A percentile compares a stretch with the other conserved stretches of the same genome.
Evolutionary conservation across 306 rosid genomes (phyloP).

Genomic region (Cajanus cajan): DNA sequence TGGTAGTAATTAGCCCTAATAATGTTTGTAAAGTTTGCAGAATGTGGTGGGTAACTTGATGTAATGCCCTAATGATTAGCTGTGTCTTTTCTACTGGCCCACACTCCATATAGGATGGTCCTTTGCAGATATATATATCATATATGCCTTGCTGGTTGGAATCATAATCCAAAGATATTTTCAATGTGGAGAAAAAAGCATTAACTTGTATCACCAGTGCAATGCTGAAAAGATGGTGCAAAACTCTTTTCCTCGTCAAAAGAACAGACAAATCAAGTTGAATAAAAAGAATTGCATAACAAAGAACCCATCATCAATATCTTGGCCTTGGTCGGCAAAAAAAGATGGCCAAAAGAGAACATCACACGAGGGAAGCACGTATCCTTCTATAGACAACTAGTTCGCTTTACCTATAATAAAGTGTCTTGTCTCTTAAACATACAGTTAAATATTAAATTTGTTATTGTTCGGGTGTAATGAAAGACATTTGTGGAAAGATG

Average conservation of each 20-base stretch:
- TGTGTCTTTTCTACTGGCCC: constrained; percentile 6
- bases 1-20: not conserved
- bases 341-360: not conserved
- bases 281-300: not conserved
- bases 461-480: too few relatives aligned
- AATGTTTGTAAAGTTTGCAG: not conserved
- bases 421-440: too few relatives aligned
- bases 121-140: not conserved
- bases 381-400: not conserved
- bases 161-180: not conserved
- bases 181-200: not conserved
- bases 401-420: not conserved
- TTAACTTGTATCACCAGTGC: not conserved
- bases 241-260: not conserved
- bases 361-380: not conserved
- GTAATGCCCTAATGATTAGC: not conserved
- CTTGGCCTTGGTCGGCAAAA: not conserved
- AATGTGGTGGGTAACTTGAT: not conserved
- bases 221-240: not conserved
- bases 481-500: too few relatives aligned
- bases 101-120: constrained; percentile 1
- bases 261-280: not conserved
- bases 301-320: not conserved
- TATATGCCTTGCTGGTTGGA: not conserved
- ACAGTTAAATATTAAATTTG: too few relatives aligned